Base-by-base conservation (phyloP, 306 rosid species). In the Begonia masoniana region DNA sequence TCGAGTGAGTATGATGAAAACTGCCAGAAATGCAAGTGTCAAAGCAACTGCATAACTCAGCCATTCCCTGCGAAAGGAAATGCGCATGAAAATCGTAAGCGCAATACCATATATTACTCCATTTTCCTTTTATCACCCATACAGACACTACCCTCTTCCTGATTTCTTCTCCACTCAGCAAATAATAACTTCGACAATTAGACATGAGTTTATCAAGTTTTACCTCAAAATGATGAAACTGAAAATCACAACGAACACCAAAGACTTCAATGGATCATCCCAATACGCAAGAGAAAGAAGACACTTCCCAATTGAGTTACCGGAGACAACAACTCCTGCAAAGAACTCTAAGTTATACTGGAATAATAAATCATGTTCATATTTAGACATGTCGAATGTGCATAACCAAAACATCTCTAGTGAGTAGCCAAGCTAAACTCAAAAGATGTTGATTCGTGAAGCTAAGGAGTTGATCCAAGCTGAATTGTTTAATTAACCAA, bases 301-400 rank as follows among this genome's bases (percentile, higher is more conserved):
- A 55, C 58, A 76, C 62, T 76, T 79, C 65, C 81, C 63, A 54
- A 92, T 72, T 82, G 81, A 46, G 58, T 62, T 58, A 92, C 35
- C n/a, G 99, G 99, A 66, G 57, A 71, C 48, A 92, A 85, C 61
- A 92, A 60, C 71, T 87, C 99, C 99, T 92, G 95, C 49, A 31
- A 31, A 31, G 39, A 31, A 31, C 39, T 31, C 24, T 0, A 3
- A 21, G 24, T 21, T 21, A 21, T 21, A 21, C 24, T 21, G 24
- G 24, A 21, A 21, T 21, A 31, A 31, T 31, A 31, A 31, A 31
- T 31, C 39, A 6, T 31, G 39, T 31, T 31, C 39, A 31, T 31
- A 31, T 31, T 31, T 31, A 31, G 39, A 31, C 39, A 31, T 31
- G 39, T 31, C 8, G 9, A 31, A 31, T 31, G 39, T 4, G 8